These are phyloP conservation scores for Deakozyma indianensis DNA, from an alignment of 805 yeast species.

Conservation along the genomic window DNA sequence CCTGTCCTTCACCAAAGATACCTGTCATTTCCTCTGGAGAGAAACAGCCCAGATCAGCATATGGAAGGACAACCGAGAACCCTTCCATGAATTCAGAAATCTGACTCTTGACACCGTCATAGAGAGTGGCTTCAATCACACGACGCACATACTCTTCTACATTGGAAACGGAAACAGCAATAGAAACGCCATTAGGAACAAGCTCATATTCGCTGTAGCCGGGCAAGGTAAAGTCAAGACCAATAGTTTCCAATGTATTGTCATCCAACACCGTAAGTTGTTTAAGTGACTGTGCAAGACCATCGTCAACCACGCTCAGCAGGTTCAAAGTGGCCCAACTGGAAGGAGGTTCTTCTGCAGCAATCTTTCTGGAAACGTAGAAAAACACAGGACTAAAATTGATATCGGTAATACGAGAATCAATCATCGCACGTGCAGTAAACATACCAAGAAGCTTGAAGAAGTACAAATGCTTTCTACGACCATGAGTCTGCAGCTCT, in stretches of 20 bases:
- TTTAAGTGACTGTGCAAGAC: conserved; percentile 9
- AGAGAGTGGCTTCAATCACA: conserved; percentile 46
- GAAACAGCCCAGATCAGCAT: conserved; percentile 53
- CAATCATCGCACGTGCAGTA: conserved; percentile 74
- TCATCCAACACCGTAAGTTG: conserved; percentile 18
- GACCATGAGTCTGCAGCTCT: conserved; percentile 19
- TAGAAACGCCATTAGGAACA: conserved; percentile 38
- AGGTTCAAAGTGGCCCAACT: conserved; percentile 8
- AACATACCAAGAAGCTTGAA: conserved; percentile 68
- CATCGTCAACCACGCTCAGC: conserved; percentile 10
- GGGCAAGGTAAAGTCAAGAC: conserved; percentile 59
- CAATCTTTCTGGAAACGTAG: conserved; percentile 9
- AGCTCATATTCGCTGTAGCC: conserved; percentile 55
- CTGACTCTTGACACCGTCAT: conserved; percentile 51
- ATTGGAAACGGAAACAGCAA: conserved; percentile 36
- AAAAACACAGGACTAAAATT: conserved; percentile 61
- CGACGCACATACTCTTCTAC: conserved; percentile 40
- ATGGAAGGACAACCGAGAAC: conserved; percentile 72
- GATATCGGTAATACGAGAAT: conserved; percentile 78
- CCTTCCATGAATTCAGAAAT: conserved; percentile 61
- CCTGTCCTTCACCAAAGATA: conserved; percentile 64
- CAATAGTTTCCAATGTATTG: conserved; percentile 36
- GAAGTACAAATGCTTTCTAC: conserved; percentile 30
- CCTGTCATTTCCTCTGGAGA: conserved; percentile 59
- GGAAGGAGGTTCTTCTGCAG: conserved; percentile 29